Evolutionary conservation across 208 protist species (phyloP), one percentile per base, ranked within the genome.

Genomic region (Leishmania arabica): DNA sequence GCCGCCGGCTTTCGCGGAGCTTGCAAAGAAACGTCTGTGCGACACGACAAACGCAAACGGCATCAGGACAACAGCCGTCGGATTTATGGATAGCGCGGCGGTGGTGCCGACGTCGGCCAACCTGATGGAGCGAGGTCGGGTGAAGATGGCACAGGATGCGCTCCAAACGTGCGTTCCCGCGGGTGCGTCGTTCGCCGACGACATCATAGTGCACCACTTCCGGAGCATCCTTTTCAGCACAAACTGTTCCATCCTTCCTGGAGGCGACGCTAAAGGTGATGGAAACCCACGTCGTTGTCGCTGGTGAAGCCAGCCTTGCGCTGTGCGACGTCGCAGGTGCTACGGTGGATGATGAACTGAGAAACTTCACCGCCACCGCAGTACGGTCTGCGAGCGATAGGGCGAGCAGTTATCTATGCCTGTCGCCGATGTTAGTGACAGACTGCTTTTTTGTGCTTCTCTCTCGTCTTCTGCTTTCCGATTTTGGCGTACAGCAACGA

Each of bases 161-260:
- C 49, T 79, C 47, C 62, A 47, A 27, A 51, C 56, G 27, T 83
- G 60, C 53, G 65, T 83, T 9, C 73, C 73, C 6, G 37, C 65
- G 0, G 60, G 73, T 64, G 64, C 60, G 11, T 83, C 72, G 40
- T 9, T 83, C 3, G 79, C 64, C 34, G 68, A 75, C 72, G 79
- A 74, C 62, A 34, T 83, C 51, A 60, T 79, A 0, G 79, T 83
- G 64, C 65, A 74, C 73, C 60, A 83, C 65, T 37, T 83, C 21
- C 73, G 62, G 34, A 73, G 65, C 65, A 47, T 49, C 72, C 58
- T 83, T 47, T 78, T 83, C 53, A 75, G 58, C 73, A 73, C 53
- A 13, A 78, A 74, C 73, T 83, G 79, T 47, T 73, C 72, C 24
- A 64, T 78, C 27, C 79, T 51, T 5, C 60, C 72, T 4, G 31